A percentile compares a stretch with the other conserved stretches of the same genome.
Evolutionary conservation across 805 yeast species (phyloP).

Genomic region (Kodamaea leandrae): DNA sequence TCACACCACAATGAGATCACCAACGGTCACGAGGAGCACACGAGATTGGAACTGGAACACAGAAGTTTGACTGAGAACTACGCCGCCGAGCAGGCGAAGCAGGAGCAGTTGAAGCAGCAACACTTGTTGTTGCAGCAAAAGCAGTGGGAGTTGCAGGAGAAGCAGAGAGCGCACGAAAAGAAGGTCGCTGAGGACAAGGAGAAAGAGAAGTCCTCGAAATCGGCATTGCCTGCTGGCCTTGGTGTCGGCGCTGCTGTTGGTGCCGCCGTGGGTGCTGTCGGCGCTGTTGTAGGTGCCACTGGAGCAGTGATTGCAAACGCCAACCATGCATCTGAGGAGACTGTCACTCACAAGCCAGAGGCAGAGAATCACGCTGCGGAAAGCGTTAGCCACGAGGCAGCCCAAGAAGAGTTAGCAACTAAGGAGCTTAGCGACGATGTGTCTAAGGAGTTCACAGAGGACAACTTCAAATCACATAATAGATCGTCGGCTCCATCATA

Average conservation of each 20-base stretch:
- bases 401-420: constrained; percentile 15
- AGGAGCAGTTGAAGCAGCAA: constrained; percentile 8
- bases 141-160: constrained; percentile 6
- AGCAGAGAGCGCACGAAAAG: constrained; percentile 5
- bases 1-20: constrained; percentile 5
- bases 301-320: constrained; percentile 4
- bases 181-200: constrained; percentile 3
- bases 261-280: no score
- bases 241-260: constrained; percentile 8
- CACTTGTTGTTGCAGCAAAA: constrained; percentile 4
- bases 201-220: not conserved
- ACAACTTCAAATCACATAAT: constrained; percentile 4
- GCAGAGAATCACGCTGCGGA: constrained; percentile 18
- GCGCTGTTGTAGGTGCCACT: constrained; percentile 13
- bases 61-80: constrained; percentile 5
- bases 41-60: constrained; percentile 12
- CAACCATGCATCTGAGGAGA: constrained; percentile 1
- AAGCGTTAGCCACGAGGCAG: constrained; percentile 25
- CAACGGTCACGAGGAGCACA: constrained; percentile 6
- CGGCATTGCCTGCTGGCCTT: constrained; percentile 5
- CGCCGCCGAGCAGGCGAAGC: constrained; percentile 7
- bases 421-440: not conserved
- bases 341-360: constrained; percentile 10
- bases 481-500: constrained; percentile 1
- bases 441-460: constrained; percentile 1